Percentiles rank a stretch among this genome's conserved stretches.
Evolutionary conservation across 164 flowering plant genomes (phyloP).

Genomic region (Vitis cinerea): DNA sequence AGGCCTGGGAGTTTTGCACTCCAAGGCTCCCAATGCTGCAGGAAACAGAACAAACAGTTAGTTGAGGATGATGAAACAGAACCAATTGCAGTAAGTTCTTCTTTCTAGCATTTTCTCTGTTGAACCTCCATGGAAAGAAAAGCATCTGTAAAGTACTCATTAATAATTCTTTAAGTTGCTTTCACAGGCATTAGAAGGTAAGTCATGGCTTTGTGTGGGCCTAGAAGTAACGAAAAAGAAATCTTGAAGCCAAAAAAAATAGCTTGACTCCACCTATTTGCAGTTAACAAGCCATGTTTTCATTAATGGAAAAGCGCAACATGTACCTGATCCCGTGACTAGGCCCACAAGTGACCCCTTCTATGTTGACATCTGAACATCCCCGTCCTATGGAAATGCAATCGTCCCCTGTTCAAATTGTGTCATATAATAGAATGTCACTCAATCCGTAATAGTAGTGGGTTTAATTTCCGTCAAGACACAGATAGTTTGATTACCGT

Average conservation of each 20-base stretch:
- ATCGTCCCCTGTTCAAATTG: slow-evolving; percentile 58
- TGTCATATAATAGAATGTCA: neutral
- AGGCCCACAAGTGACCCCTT: slow-evolving; percentile 68
- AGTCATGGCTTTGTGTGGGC: too few relatives aligned
- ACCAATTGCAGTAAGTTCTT: too few relatives aligned
- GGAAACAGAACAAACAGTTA: neutral
- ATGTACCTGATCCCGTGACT: slow-evolving; percentile 76
- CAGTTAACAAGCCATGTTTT: neutral
- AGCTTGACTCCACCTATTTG: neutral
- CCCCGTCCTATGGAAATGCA: slow-evolving; percentile 77
- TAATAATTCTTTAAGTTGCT: too few relatives aligned
- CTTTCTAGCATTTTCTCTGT: too few relatives aligned
- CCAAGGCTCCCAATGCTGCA: slow-evolving; percentile 80
- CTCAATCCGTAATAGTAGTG: neutral
- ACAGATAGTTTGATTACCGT: slow-evolving; percentile 32
- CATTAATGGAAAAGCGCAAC: neutral
- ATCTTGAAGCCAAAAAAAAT: neutral
- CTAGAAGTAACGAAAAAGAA: too few relatives aligned
- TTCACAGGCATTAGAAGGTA: too few relatives aligned
- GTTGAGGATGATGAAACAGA: neutral
- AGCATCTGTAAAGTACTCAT: too few relatives aligned
- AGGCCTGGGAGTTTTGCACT: slow-evolving; percentile 64
- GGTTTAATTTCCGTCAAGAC: neutral
- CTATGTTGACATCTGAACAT: slow-evolving; percentile 54
- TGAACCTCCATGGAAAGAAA: too few relatives aligned